Conservation (phyloP, 331 rosid species). For the Acacia pycnantha region DNA sequence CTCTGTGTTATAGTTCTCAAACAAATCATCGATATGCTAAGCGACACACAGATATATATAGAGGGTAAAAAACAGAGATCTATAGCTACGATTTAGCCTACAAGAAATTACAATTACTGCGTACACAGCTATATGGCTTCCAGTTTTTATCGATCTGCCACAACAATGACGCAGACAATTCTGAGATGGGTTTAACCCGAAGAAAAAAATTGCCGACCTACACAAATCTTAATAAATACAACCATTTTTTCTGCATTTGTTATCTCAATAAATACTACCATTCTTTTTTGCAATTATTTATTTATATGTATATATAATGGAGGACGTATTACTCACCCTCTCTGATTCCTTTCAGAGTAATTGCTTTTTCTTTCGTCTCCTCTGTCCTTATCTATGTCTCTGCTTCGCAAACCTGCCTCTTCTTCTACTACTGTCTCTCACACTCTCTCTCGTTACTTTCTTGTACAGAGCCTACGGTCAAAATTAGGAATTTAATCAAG, state of each 20-base stretch:
- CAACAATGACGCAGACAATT: neutral
- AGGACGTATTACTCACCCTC: neutral
- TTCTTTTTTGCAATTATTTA: neutral
- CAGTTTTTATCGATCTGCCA: slow-evolving; percentile 37
- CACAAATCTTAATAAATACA: slow-evolving; percentile 51
- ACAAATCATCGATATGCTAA: neutral
- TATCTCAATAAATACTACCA: slow-evolving; percentile 36
- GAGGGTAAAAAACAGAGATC: neutral
- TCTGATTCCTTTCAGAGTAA: neutral
- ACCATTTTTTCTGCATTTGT: neutral
- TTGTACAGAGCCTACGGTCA: slow-evolving; percentile 11
- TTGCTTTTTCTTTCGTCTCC: neutral
- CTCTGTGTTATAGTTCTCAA: slow-evolving; percentile 11
- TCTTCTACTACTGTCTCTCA: neutral
- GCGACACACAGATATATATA: slow-evolving; percentile 2
- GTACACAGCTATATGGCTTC: no score
- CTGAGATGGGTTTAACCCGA: neutral
- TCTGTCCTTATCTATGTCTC: slow-evolving; percentile 18
- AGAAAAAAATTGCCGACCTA: slow-evolving; percentile 22
- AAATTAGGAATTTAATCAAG: slow-evolving; percentile 21
- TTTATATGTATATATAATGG: neutral
- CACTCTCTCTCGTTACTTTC: slow-evolving; percentile 3
- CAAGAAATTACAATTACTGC: neutral
- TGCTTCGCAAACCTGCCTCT: neutral
- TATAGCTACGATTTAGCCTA: slow-evolving; percentile 45